phyloP scores from a whole-genome alignment of 805 yeast genomes.

The Jamesozyma spencerorum region DNA sequence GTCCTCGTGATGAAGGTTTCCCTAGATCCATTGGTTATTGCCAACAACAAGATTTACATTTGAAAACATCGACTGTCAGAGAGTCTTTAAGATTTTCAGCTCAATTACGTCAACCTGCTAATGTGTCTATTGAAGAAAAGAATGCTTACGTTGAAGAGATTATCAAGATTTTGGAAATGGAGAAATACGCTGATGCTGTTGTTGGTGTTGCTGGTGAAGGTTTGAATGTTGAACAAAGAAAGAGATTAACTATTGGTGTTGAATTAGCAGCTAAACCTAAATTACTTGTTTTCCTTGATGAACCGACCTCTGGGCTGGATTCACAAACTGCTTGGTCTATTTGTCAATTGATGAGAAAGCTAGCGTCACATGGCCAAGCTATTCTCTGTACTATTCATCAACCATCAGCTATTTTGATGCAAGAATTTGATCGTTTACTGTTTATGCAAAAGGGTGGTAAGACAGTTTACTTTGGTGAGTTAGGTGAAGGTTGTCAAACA shows the following conservation, averaged over 20 bases:
- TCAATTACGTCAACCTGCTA: slow-evolving; percentile 52
- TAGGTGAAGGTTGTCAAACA: no score
- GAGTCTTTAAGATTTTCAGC: slow-evolving; percentile 65
- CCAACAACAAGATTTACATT: no score
- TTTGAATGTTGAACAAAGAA: slow-evolving; percentile 50
- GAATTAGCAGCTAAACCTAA: slow-evolving; percentile 56
- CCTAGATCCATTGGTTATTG: slow-evolving; percentile 59
- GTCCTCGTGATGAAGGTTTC: slow-evolving; percentile 50
- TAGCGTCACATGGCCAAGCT: slow-evolving; percentile 58
- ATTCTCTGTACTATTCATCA: slow-evolving; percentile 63
- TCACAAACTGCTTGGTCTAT: slow-evolving; percentile 53
- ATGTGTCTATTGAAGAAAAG: slow-evolving; percentile 46
- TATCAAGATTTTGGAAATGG: slow-evolving; percentile 54
- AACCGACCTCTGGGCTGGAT: slow-evolving; percentile 60
- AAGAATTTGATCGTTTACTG: slow-evolving; percentile 69
- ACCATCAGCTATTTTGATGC: slow-evolving; percentile 69
- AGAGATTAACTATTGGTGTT: slow-evolving; percentile 53
- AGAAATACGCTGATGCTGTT: slow-evolving; percentile 53
- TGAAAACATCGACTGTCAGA: slow-evolving; percentile 55
- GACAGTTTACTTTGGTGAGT: slow-evolving; percentile 72
- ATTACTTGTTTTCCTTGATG: slow-evolving; percentile 48
- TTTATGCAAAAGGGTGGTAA: slow-evolving; percentile 63
- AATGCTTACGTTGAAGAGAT: slow-evolving; percentile 56
- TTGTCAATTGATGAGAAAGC: slow-evolving; percentile 45
- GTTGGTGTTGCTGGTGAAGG: slow-evolving; percentile 64